A percentile compares a stretch with the other conserved stretches of the same genome.
phyloP scores from a whole-genome alignment of 106 monocot genomes.

The Dendrobium huoshanense region DNA sequence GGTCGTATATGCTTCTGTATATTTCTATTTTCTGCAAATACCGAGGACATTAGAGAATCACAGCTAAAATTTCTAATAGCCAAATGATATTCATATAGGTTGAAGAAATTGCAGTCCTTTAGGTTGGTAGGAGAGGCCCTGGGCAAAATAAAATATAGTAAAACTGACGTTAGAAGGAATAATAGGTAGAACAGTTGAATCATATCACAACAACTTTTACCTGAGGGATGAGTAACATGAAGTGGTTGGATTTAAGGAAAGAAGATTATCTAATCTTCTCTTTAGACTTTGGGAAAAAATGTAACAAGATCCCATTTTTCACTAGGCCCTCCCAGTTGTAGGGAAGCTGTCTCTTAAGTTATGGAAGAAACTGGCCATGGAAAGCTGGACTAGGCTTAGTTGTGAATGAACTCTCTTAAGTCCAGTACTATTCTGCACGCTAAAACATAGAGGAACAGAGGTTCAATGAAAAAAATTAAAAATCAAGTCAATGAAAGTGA shows the following conservation, averaged over 20 bases:
- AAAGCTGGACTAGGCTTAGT: background rate
- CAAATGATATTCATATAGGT: background rate
- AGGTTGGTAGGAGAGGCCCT: background rate
- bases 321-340: background rate
- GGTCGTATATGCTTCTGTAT: background rate
- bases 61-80: background rate
- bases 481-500: background rate
- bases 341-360: background rate
- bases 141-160: background rate
- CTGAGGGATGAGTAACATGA: background rate
- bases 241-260: background rate
- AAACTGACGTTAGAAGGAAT: background rate
- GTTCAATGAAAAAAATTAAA: background rate
- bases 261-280: background rate
- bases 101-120: background rate
- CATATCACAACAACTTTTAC: slow-evolving; percentile 1
- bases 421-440: background rate
- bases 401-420: background rate
- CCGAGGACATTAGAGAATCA: background rate
- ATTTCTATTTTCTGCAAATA: slow-evolving; percentile 4
- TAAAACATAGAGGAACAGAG: background rate
- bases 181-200: slow-evolving; percentile 2
- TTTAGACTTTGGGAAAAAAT: background rate
- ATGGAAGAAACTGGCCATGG: background rate
- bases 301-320: background rate